Percentiles rank a stretch among this genome's conserved stretches.
These are phyloP conservation scores for Ogataea salicorniae DNA, from an alignment of 805 yeast genomes.

Conservation along the genomic window DNA sequence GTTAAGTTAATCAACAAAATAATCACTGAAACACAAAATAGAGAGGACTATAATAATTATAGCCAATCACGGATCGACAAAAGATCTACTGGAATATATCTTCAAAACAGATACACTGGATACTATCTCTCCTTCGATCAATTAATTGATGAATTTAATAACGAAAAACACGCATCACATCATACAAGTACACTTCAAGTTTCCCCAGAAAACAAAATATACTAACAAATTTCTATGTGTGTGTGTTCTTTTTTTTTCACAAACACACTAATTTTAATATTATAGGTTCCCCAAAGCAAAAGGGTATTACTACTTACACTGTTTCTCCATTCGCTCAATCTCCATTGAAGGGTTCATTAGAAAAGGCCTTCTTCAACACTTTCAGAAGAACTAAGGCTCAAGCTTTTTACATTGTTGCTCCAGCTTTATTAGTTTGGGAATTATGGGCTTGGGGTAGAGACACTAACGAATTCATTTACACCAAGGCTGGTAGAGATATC, in stretches of 20 bases:
- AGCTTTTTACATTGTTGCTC: slow-evolving; percentile 69
- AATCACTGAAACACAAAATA: no score
- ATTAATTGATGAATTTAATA: no score
- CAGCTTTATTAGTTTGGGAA: slow-evolving; percentile 76
- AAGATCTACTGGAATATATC: no score
- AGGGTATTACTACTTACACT: slow-evolving; percentile 80
- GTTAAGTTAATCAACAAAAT: no score
- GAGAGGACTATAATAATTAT: no score
- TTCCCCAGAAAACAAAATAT: not conserved
- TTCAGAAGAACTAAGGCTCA: slow-evolving; percentile 92
- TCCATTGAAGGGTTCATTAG: slow-evolving; percentile 81
- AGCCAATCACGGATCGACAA: no score
- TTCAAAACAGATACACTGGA: no score
- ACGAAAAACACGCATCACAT: no score
- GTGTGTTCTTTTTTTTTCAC: not conserved
- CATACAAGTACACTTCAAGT: no score
- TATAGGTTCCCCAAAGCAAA: slow-evolving; percentile 68
- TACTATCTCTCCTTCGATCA: not conserved
- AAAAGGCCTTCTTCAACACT: slow-evolving; percentile 85
- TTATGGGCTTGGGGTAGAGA: slow-evolving; percentile 85
- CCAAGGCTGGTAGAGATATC: slow-evolving; percentile 97
- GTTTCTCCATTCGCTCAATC: slow-evolving; percentile 92
- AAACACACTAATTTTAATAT: not conserved
- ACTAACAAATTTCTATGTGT: slow-evolving; percentile 1
- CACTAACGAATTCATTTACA: slow-evolving; percentile 89